phyloP scores from a whole-genome alignment of 257 asterid species.

The Scutellaria galericulata region DNA sequence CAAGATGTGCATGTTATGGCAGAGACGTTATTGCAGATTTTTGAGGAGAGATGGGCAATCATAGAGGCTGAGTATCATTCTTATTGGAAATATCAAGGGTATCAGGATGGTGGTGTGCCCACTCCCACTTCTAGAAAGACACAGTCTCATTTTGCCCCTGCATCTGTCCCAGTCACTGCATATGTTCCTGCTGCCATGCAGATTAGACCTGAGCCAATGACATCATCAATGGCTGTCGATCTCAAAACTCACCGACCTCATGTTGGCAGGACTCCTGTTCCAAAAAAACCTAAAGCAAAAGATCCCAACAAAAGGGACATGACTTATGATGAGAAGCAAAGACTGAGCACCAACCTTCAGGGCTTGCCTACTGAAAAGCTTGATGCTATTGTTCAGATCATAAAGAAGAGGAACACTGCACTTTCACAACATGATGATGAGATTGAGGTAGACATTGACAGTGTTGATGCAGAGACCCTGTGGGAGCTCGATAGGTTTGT shows the following conservation, averaged over 20 bases:
- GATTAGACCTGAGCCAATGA: conserved; percentile 51
- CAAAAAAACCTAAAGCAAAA: conserved; percentile 93
- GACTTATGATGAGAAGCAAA: conserved; percentile 96
- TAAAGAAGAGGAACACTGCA: conserved; percentile 78
- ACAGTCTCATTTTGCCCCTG: conserved; percentile 47
- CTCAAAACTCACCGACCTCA: conserved; percentile 52
- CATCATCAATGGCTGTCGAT: conserved; percentile 49
- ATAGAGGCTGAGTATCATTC: conserved; percentile 71
- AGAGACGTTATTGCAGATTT: conserved; percentile 61
- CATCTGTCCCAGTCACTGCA: conserved; percentile 36
- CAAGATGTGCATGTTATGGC: conserved; percentile 94
- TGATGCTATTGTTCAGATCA: conserved; percentile 88
- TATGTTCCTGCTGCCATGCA: conserved; percentile 43
- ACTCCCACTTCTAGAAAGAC: conserved; percentile 63
- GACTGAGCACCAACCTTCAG: conserved; percentile 86
- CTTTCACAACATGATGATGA: conserved; percentile 85
- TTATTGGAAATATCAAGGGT: conserved; percentile 61
- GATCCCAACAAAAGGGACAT: conserved; percentile 91
- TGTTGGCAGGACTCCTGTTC: conserved; percentile 72
- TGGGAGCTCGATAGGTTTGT: conserved; percentile 99
- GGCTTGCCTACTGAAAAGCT: conserved; percentile 88
- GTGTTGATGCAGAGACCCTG: conserved; percentile 88
- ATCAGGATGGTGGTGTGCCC: conserved; percentile 65
- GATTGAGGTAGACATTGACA: conserved; percentile 95
- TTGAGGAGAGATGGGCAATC: conserved; percentile 82